Evolutionary conservation across 2,329 filamentous ascomycete genomes (phyloP).

Genomic region (Calonectria leucothoes): DNA sequence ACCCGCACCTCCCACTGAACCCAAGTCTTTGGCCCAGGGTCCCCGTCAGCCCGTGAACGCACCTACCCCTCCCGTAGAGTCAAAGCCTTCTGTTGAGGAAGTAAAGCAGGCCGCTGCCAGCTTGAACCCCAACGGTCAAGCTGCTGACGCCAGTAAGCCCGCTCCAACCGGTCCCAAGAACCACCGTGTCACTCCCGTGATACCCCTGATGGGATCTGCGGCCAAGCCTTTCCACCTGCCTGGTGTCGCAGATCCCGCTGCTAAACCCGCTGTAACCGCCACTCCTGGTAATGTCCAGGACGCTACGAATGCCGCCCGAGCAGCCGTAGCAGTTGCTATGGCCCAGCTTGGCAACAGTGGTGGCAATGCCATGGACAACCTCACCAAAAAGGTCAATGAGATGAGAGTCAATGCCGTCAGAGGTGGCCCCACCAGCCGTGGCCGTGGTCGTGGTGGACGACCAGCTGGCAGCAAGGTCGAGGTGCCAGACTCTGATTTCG

Average conservation of each 20-base stretch:
- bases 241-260: constrained; percentile 44
- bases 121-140: constrained; percentile 51
- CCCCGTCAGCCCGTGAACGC: constrained; percentile 60
- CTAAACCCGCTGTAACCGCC: constrained; percentile 52
- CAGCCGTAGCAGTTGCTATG: constrained; percentile 84
- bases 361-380: constrained; percentile 72
- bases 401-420: constrained; percentile 75
- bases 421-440: constrained; percentile 61
- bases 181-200: constrained; percentile 71
- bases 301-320: constrained; percentile 79
- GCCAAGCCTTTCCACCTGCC: constrained; percentile 53
- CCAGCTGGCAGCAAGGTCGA: constrained; percentile 75
- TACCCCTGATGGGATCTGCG: constrained; percentile 68
- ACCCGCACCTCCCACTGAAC: constrained; percentile 61
- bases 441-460: constrained; percentile 61
- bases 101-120: constrained; percentile 58
- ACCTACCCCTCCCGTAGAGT: constrained; percentile 74
- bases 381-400: constrained; percentile 80
- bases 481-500: constrained; percentile 90
- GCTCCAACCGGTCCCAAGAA: constrained; percentile 61
- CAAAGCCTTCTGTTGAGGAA: constrained; percentile 69
- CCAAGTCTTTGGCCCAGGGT: constrained; percentile 63
- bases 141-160: constrained; percentile 50
- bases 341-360: constrained; percentile 69
- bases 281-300: constrained; percentile 63